A percentile compares a stretch with the other conserved stretches of the same genome.
These are phyloP conservation scores for Rickenella mellea DNA, from an alignment of 768 basidiomycete genomes.

Conservation along the genomic window DNA sequence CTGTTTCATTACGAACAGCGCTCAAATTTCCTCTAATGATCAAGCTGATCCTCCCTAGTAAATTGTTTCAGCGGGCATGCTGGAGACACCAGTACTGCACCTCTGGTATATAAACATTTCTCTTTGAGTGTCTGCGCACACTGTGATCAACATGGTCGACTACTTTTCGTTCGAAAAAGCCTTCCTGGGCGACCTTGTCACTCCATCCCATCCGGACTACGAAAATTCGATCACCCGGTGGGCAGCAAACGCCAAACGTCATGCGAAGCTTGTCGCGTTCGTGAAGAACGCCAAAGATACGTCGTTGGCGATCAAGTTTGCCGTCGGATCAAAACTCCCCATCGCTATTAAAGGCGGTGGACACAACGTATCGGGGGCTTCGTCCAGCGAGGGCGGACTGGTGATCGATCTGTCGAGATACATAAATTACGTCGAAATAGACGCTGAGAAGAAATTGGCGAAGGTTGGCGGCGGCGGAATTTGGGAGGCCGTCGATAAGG, in stretches of 20 bases:
- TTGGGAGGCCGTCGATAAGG: conserved; percentile 13
- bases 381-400: conserved; percentile 15
- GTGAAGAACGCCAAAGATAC: conserved; percentile 14
- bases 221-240: conserved; percentile 15
- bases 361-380: conserved; percentile 14
- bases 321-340: conserved; percentile 8
- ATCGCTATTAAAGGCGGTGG: conserved; percentile 16
- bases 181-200: conserved; percentile 32
- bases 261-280: conserved; percentile 9
- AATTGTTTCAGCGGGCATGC: no score
- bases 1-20: no score
- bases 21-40: no score
- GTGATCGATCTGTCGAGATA: conserved; percentile 16
- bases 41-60: no score
- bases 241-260: conserved; percentile 10
- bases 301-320: conserved; percentile 10
- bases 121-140: no score
- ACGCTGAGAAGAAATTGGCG: conserved; percentile 9
- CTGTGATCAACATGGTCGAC: neutral
- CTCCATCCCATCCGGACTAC: conserved; percentile 27
- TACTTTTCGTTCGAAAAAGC: neutral
- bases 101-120: no score
- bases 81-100: no score
- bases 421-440: conserved; percentile 11
- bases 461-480: conserved; percentile 15